These are phyloP conservation scores for Arthrobotrys pseudoclavata DNA, from an alignment of 2,329 filamentous ascomycete species.

Conservation along the genomic window DNA sequence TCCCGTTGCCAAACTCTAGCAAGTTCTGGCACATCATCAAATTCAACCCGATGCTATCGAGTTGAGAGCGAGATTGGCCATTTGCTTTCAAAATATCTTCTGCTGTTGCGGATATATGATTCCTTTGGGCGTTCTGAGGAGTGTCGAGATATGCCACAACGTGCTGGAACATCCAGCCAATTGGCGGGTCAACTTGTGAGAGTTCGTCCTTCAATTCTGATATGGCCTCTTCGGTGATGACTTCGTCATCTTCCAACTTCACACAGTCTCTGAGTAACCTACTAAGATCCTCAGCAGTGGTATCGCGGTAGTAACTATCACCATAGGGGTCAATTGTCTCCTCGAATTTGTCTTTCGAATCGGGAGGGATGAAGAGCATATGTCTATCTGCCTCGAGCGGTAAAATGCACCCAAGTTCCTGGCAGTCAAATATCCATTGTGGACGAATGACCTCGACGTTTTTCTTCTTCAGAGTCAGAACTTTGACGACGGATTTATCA, in stretches of 20 bases:
- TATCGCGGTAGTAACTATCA: slow-evolving; percentile 84
- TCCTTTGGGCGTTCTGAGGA: slow-evolving; percentile 39
- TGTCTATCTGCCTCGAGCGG: slow-evolving; percentile 71
- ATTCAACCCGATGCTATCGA: slow-evolving; percentile 62
- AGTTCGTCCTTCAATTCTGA: slow-evolving; percentile 64
- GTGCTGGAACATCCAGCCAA: slow-evolving; percentile 70
- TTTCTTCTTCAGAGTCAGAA: slow-evolving; percentile 80
- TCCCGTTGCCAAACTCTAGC: slow-evolving; percentile 78
- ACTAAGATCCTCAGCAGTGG: slow-evolving; percentile 65
- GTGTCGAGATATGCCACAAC: slow-evolving; percentile 68
- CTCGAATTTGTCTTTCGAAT: slow-evolving; percentile 71
- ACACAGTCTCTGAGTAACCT: slow-evolving; percentile 43
- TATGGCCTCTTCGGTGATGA: slow-evolving; percentile 32
- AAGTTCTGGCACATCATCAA: slow-evolving; percentile 71
- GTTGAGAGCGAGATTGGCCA: slow-evolving; percentile 52
- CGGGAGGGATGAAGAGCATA: slow-evolving; percentile 80
- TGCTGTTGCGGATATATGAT: slow-evolving; percentile 40
- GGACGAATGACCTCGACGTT: slow-evolving; percentile 81
- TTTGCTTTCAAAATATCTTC: slow-evolving; percentile 40
- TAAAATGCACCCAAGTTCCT: slow-evolving; percentile 74
- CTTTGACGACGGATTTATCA: slow-evolving; percentile 82
- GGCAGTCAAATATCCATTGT: slow-evolving; percentile 85
- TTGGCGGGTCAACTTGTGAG: slow-evolving; percentile 62
- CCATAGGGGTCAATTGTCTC: slow-evolving; percentile 80
- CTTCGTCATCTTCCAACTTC: slow-evolving; percentile 50